A percentile compares a stretch with the other conserved stretches of the same genome.
Conservation (phyloP, 176 grass and related monocot species). For the Dactylis glomerata region DNA sequence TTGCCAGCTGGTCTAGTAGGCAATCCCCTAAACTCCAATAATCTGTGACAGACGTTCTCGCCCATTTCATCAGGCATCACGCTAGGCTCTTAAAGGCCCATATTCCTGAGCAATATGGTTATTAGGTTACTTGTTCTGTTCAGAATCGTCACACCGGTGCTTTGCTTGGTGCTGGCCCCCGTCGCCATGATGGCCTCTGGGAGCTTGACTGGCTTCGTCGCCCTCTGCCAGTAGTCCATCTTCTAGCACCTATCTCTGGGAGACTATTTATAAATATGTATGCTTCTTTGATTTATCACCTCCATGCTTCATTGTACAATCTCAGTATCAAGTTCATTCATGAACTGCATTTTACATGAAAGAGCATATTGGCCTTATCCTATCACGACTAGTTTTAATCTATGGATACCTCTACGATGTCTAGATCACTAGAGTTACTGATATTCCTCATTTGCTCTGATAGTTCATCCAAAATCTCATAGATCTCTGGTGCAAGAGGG, state of each 20-base stretch:
- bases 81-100: no score
- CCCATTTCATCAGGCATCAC: no score
- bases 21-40: no score
- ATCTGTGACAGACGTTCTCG: no score
- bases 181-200: no score
- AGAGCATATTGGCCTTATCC: not conserved
- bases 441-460: constrained; percentile 51
- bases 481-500: constrained; percentile 54
- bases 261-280: not conserved
- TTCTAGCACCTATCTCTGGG: not conserved
- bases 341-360: not conserved
- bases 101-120: no score
- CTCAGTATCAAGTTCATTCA: not conserved
- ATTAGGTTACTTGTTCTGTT: no score
- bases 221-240: not conserved
- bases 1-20: no score
- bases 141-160: no score
- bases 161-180: no score
- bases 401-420: constrained; percentile 15
- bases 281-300: not conserved
- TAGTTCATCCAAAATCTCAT: constrained; percentile 48
- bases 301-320: not conserved
- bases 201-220: no score
- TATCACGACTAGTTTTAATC: not conserved
- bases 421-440: constrained; percentile 21